Evolutionary conservation across 768 basidiomycete genomes (phyloP).

Genomic region (Rhodosporidiobolus sp.): DNA sequence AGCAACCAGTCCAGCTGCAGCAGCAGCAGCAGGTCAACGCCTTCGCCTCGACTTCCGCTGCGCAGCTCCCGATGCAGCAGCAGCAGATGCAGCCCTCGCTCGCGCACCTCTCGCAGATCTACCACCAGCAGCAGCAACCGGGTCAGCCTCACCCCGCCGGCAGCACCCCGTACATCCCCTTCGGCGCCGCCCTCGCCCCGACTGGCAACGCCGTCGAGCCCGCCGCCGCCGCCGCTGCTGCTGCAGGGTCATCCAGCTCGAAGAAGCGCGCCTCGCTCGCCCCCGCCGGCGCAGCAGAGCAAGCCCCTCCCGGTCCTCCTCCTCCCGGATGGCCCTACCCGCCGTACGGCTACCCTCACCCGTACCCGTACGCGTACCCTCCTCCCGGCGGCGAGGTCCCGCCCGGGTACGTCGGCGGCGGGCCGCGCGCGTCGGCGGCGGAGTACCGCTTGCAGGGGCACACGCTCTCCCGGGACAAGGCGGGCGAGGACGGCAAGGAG

Average conservation of each 20-base stretch:
- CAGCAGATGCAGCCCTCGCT: not conserved
- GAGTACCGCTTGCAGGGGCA: conserved; percentile 19
- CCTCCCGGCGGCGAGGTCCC: not conserved
- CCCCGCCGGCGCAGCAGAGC: not conserved
- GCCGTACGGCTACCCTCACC: not conserved
- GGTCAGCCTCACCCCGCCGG: too few species aligned
- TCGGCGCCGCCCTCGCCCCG: not conserved
- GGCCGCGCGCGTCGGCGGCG: conserved; percentile 5
- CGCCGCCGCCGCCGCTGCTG: too few species aligned
- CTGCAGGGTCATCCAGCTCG: too few species aligned
- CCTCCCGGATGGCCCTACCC: too few species aligned
- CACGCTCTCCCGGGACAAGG: conserved; percentile 2
- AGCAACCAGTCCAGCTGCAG: too few species aligned
- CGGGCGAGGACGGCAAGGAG: not conserved
- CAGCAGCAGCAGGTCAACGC: not conserved
- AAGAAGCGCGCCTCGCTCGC: conserved; percentile 19
- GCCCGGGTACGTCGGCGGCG: conserved; percentile 8
- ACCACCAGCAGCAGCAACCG: not conserved
- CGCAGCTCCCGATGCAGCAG: not conserved
- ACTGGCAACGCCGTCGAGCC: not conserved
- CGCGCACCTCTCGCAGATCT: not conserved
- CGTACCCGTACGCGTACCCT: not conserved
- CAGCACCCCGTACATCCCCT: not conserved
- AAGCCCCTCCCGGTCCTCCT: not conserved
- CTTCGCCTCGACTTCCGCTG: conserved; percentile 4